Conservation (phyloP, 305 asterid genomes). For the Fraxinus nigra region DNA sequence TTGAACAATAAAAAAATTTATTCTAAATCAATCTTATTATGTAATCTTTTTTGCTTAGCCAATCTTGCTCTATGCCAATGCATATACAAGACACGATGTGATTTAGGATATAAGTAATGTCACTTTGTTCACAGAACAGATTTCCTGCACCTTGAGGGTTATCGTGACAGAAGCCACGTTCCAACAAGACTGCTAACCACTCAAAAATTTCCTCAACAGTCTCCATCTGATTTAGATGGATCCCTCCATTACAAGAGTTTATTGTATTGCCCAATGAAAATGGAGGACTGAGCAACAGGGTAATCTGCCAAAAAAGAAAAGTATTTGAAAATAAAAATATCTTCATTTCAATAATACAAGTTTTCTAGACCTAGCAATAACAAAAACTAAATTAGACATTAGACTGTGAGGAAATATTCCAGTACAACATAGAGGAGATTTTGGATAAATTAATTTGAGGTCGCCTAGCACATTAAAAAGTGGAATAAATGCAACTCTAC, state of each 20-base stretch:
- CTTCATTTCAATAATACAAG: background rate
- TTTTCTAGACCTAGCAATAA: conserved; percentile 15
- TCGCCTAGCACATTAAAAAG: conserved; percentile 5
- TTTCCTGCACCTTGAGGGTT: conserved; percentile 75
- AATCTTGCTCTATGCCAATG: conserved; percentile 8
- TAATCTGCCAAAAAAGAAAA: conserved; percentile 46
- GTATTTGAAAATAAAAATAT: conserved; percentile 13
- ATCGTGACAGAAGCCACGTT: conserved; percentile 89
- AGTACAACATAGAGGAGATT: conserved; percentile 10
- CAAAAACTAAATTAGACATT: conserved; percentile 7
- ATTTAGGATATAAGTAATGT: conserved; percentile 13
- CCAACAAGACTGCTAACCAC: conserved; percentile 87
- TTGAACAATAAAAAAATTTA: background rate
- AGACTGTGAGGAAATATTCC: background rate
- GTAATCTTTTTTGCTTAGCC: background rate
- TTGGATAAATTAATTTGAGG: conserved; percentile 1
- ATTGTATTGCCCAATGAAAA: conserved; percentile 38
- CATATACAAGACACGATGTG: conserved; percentile 16
- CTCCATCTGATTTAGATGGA: conserved; percentile 46
- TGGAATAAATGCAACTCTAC: background rate
- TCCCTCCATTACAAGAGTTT: conserved; percentile 38
- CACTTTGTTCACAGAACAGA: background rate
- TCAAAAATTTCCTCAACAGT: conserved; percentile 56
- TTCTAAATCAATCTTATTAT: background rate
- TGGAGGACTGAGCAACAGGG: conserved; percentile 61